These are phyloP conservation scores for Tanacetum coccineum DNA, from an alignment of 129 eudicot species.

Conservation along the genomic window DNA sequence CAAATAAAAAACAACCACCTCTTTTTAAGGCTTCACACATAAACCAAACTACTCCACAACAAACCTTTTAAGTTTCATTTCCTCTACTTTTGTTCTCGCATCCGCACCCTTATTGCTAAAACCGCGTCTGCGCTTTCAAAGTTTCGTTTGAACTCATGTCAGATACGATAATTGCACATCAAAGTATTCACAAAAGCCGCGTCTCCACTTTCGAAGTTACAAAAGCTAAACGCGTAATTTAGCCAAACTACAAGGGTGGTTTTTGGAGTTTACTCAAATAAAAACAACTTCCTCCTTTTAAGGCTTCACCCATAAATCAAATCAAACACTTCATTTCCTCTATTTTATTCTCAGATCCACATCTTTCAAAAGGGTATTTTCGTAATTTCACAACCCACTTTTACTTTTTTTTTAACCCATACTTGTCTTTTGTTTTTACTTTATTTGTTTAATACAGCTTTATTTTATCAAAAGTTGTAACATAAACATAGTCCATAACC, in stretches of 20 bases:
- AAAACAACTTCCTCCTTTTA: constrained; percentile 32
- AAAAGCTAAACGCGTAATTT: too few relatives aligned
- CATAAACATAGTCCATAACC: background rate
- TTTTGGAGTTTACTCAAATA: background rate
- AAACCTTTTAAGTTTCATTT: too few relatives aligned
- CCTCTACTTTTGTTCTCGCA: too few relatives aligned
- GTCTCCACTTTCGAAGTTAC: too few relatives aligned
- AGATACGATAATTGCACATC: too few relatives aligned
- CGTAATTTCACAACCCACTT: constrained; percentile 30
- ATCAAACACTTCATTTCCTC: constrained; percentile 23
- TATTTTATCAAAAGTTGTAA: background rate
- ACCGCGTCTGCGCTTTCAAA: too few relatives aligned
- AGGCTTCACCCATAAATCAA: constrained; percentile 34
- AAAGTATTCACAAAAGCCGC: too few relatives aligned
- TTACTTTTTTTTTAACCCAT: background rate
- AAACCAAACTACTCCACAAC: background rate
- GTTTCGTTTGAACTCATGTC: too few relatives aligned
- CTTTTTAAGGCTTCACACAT: constrained; percentile 36
- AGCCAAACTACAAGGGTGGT: too few relatives aligned
- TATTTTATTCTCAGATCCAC: constrained; percentile 23
- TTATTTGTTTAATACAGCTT: background rate
- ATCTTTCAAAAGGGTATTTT: constrained; percentile 31
- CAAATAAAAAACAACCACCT: constrained; percentile 12
- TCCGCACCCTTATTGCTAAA: too few relatives aligned
- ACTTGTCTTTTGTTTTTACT: background rate